A percentile compares a stretch with the other conserved stretches of the same genome.
Evolutionary conservation across 352 stramenopile genomes (phyloP).

Genomic region (Aphanomyces cochlioides): DNA sequence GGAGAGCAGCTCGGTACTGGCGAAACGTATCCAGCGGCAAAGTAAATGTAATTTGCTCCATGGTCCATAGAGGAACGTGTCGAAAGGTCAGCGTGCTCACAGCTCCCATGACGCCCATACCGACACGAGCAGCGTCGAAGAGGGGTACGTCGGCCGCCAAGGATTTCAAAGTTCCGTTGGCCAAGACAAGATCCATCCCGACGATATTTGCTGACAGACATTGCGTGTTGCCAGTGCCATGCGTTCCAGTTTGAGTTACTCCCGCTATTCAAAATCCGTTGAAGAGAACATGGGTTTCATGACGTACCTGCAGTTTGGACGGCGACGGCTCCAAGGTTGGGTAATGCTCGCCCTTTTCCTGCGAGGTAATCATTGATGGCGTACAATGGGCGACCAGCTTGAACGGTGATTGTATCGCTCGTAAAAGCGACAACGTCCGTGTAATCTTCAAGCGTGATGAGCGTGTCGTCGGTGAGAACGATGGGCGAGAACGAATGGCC

Average conservation of each 20-base stretch:
- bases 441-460: conserved; percentile 20
- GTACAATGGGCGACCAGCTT: conserved; percentile 19
- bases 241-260: conserved; percentile 18
- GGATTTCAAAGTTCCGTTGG: conserved; percentile 15
- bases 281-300: not conserved
- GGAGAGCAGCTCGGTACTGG: not conserved
- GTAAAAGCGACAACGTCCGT: conserved; percentile 5
- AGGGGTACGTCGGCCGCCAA: not conserved
- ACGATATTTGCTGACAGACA: conserved; percentile 12
- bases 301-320: conserved; percentile 25
- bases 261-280: conserved; percentile 7
- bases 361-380: conserved; percentile 24
- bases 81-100: conserved; percentile 23
- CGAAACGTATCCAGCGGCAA: conserved; percentile 10
- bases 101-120: conserved; percentile 20
- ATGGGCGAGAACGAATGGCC: conserved; percentile 30
- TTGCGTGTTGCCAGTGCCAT: conserved; percentile 23
- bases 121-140: conserved; percentile 21
- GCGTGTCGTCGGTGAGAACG: conserved; percentile 23
- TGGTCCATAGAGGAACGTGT: conserved; percentile 26
- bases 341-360: conserved; percentile 5
- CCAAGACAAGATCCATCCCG: conserved; percentile 25
- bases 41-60: conserved; percentile 30
- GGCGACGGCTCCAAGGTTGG: conserved; percentile 25
- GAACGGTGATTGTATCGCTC: conserved; percentile 25